These are phyloP conservation scores for Colletotrichum tropicicola DNA, from an alignment of 2,329 filamentous ascomycete genomes.

Conservation along the genomic window DNA sequence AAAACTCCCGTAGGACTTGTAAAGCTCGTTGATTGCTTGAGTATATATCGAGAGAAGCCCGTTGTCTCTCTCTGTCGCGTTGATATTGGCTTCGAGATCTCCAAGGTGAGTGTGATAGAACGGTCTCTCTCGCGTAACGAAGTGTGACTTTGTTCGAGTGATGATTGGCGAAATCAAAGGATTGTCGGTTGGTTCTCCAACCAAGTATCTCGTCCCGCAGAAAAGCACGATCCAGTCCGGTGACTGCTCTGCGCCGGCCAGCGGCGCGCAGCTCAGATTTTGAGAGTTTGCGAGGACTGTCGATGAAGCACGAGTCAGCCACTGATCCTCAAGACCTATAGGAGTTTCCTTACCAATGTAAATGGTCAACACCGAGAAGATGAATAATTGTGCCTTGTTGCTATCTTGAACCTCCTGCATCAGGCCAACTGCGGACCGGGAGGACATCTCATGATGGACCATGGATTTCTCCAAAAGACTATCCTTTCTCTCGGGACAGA, in stretches of 20 bases:
- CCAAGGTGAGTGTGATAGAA: constrained; percentile 33
- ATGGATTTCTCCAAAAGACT: constrained; percentile 28
- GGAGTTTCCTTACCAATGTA: constrained; percentile 17
- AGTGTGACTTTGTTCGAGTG: constrained; percentile 14
- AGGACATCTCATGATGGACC: constrained; percentile 40
- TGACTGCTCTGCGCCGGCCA: constrained; percentile 7
- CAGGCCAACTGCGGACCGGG: constrained; percentile 36
- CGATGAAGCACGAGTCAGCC: neutral
- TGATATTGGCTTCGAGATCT: constrained; percentile 35
- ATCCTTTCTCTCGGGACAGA: constrained; percentile 31
- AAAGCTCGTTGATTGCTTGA: constrained; percentile 43
- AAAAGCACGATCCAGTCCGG: constrained; percentile 35
- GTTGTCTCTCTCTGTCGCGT: constrained; percentile 15
- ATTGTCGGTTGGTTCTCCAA: constrained; percentile 13
- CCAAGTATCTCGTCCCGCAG: constrained; percentile 23
- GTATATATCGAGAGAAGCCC: constrained; percentile 37
- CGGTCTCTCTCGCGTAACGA: constrained; percentile 20
- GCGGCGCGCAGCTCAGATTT: constrained; percentile 18
- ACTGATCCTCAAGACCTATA: neutral
- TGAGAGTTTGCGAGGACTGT: constrained; percentile 26
- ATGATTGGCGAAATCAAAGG: constrained; percentile 28
- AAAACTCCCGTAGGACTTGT: constrained; percentile 39
- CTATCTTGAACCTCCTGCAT: constrained; percentile 32
- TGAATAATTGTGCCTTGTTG: constrained; percentile 28
- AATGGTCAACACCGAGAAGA: constrained; percentile 31